A percentile compares a stretch with the other conserved stretches of the same genome.
Conservation (phyloP, 305 asterid species). For the Lippia alba region DNA sequence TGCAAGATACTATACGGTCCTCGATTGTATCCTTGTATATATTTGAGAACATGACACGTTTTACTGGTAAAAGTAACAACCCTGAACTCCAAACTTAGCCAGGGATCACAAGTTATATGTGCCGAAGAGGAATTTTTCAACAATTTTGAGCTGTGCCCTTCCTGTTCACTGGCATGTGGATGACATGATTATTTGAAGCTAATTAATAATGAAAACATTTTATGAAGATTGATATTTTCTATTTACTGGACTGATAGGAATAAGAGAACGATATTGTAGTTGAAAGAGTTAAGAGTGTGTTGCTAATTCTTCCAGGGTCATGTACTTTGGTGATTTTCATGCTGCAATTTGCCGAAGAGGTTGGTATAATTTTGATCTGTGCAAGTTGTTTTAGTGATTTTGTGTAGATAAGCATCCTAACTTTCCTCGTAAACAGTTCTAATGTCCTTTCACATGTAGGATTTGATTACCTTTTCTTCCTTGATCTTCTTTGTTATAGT, state of each 20-base stretch:
- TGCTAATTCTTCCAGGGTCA: background rate
- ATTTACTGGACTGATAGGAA: background rate
- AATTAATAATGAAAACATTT: background rate
- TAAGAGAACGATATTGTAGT: background rate
- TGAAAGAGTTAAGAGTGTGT: background rate
- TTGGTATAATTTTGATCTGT: background rate
- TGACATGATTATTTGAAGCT: background rate
- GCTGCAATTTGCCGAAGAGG: background rate
- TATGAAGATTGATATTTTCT: background rate
- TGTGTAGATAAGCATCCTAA: background rate
- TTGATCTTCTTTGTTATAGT: background rate
- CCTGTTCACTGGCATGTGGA: constrained; percentile 18
- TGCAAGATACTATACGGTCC: constrained; percentile 1
- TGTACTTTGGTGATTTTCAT: constrained; percentile 9
- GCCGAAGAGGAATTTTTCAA: background rate
- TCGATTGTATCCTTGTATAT: constrained; percentile 2
- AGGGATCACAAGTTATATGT: background rate
- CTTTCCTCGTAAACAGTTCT: background rate
- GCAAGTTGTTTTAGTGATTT: background rate
- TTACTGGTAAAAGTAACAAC: background rate
- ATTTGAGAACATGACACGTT: background rate
- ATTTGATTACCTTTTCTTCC: background rate
- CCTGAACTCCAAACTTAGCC: background rate
- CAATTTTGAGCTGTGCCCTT: background rate
- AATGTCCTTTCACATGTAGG: constrained; percentile 1